A percentile compares a stretch with the other conserved stretches of the same genome.
Evolutionary conservation across 805 yeast genomes (phyloP).

Genomic region (Saturnispora hagleri): DNA sequence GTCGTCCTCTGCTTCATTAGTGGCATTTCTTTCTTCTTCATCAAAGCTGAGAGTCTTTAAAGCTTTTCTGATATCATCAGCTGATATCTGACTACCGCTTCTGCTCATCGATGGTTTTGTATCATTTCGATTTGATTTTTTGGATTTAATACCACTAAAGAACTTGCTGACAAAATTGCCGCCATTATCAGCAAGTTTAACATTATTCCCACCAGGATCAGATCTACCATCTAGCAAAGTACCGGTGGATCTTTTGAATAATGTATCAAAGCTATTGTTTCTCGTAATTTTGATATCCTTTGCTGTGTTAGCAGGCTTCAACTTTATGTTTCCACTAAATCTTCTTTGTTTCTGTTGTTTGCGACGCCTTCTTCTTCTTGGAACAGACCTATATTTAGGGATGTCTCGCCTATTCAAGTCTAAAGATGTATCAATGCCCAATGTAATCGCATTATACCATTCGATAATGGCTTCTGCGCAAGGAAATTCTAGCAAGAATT

Average conservation of each 20-base stretch:
- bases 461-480: slow-evolving; percentile 58
- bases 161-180: neutral
- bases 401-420: slow-evolving; percentile 63
- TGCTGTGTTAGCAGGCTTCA: neutral
- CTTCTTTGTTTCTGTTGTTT: slow-evolving; percentile 17
- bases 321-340: neutral
- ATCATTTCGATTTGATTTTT: neutral
- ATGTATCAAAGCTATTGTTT: slow-evolving; percentile 14
- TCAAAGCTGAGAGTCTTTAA: slow-evolving; percentile 13
- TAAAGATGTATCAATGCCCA: slow-evolving; percentile 72
- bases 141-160: slow-evolving; percentile 1
- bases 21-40: slow-evolving; percentile 6
- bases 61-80: slow-evolving; percentile 4
- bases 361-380: slow-evolving; percentile 52
- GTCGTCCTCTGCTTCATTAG: slow-evolving; percentile 1
- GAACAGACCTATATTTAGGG: slow-evolving; percentile 75
- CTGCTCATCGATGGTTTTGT: neutral
- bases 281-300: slow-evolving; percentile 1
- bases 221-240: neutral
- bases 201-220: neutral
- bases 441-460: slow-evolving; percentile 67
- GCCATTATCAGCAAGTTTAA: neutral
- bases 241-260: slow-evolving; percentile 9
- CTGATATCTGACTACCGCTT: slow-evolving; percentile 1
- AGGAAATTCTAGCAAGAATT: slow-evolving; percentile 58